Evolutionary conservation across 1,139 yeast genomes (phyloP).

Genomic region (Candida smagusa): DNA sequence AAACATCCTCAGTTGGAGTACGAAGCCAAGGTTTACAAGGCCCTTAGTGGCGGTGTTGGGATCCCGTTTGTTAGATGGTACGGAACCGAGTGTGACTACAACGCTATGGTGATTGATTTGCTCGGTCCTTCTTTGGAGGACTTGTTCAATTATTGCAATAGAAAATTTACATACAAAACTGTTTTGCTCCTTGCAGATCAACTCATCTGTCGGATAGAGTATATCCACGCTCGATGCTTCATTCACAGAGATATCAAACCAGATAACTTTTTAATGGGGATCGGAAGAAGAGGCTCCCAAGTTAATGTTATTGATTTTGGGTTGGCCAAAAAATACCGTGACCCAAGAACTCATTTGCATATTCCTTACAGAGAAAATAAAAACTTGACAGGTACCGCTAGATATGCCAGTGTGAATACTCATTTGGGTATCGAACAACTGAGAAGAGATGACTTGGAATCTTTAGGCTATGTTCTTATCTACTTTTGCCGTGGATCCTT

Average conservation of each 20-base stretch:
- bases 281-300: conserved; percentile 91
- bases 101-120: conserved; percentile 94
- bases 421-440: conserved; percentile 96
- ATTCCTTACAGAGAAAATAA: conserved; percentile 96
- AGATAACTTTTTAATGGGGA: conserved; percentile 95
- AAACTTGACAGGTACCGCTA: conserved; percentile 94
- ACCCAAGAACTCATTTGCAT: conserved; percentile 92
- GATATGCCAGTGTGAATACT: conserved; percentile 93
- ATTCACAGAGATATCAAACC: conserved; percentile 94
- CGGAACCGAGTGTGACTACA: conserved; percentile 94
- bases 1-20: conserved; percentile 96
- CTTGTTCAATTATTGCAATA: conserved; percentile 89
- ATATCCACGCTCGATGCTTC: conserved; percentile 91
- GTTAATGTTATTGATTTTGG: conserved; percentile 97
- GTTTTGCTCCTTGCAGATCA: conserved; percentile 92
- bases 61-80: conserved; percentile 97
- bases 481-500: conserved; percentile 93
- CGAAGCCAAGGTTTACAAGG: conserved; percentile 93
- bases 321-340: conserved; percentile 91
- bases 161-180: conserved; percentile 91
- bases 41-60: conserved; percentile 95
- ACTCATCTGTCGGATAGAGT: conserved; percentile 89
- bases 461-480: conserved; percentile 90
- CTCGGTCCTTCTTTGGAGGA: conserved; percentile 96
- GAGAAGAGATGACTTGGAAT: conserved; percentile 94